Conservation (phyloP, 2,329 filamentous ascomycete genomes). For the Claviceps purpurea region DNA sequence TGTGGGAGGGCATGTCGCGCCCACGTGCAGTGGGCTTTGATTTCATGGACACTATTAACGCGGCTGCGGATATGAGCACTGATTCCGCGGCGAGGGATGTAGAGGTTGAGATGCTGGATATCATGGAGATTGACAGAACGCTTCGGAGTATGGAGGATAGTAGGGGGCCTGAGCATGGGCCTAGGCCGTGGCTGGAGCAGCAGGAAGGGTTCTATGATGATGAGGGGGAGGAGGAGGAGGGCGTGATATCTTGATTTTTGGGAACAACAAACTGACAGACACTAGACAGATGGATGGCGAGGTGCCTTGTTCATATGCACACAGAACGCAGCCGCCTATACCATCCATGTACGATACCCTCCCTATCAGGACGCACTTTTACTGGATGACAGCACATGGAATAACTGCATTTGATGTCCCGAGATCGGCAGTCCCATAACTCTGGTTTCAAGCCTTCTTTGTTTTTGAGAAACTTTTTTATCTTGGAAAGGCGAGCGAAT, state of each 20-base stretch:
- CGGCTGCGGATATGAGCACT: conserved; percentile 38
- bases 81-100: conserved; percentile 39
- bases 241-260: background rate
- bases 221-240: conserved; percentile 14
- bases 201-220: no score
- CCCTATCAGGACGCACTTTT: background rate
- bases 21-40: conserved; percentile 27
- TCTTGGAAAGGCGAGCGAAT: background rate
- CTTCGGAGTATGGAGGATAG: conserved; percentile 41
- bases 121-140: conserved; percentile 51
- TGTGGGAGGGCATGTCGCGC: conserved; percentile 15
- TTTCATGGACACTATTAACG: conserved; percentile 37
- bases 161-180: conserved; percentile 25
- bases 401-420: background rate
- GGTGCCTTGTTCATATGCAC: background rate
- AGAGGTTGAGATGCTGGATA: conserved; percentile 49
- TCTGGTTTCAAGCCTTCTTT: background rate
- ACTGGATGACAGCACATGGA: no score
- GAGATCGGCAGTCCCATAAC: background rate
- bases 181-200: no score
- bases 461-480: background rate
- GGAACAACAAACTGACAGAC: conserved; percentile 10
- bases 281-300: conserved; percentile 8
- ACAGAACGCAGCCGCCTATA: background rate
- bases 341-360: conserved; percentile 9